Evolutionary conservation across 371 early-diverging fungal species (phyloP).

Genomic region (Basidiobolus meristosporus): DNA sequence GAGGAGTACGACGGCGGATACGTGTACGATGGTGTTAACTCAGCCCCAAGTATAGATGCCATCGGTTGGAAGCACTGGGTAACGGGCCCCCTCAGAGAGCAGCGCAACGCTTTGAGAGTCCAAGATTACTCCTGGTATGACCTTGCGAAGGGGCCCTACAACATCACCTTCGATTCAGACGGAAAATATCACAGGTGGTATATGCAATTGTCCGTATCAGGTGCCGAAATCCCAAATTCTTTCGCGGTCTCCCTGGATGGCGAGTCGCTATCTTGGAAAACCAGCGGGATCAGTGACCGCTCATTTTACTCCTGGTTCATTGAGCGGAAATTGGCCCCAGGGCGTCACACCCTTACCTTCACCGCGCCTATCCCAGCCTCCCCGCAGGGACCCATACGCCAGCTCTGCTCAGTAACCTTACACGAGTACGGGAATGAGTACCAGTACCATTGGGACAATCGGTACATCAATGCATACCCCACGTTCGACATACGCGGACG

Average conservation of each 20-base stretch:
- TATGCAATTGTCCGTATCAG: slow-evolving; percentile 22
- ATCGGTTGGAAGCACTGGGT: slow-evolving; percentile 32
- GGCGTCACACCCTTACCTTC: neutral
- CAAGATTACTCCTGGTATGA: slow-evolving; percentile 33
- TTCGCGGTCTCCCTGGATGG: slow-evolving; percentile 19
- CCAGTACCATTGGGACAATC: slow-evolving; percentile 14
- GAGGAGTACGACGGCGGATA: slow-evolving; percentile 37
- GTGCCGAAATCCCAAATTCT: slow-evolving; percentile 17
- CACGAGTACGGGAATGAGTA: slow-evolving; percentile 25
- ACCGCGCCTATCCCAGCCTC: neutral
- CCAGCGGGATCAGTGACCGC: slow-evolving; percentile 21
- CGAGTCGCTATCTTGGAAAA: slow-evolving; percentile 16
- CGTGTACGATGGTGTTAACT: slow-evolving; percentile 30
- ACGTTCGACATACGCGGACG: slow-evolving; percentile 12
- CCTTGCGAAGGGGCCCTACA: slow-evolving; percentile 22
- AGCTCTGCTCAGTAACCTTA: slow-evolving; percentile 25
- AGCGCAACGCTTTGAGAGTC: slow-evolving; percentile 12
- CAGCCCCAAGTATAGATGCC: slow-evolving; percentile 8
- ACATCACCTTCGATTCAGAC: slow-evolving; percentile 18
- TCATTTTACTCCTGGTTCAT: slow-evolving; percentile 19
- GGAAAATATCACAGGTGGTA: slow-evolving; percentile 21
- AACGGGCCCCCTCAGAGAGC: slow-evolving; percentile 13
- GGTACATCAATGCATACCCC: slow-evolving; percentile 20
- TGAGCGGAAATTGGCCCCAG: slow-evolving; percentile 7
- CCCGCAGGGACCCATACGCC: slow-evolving; percentile 15